phyloP scores from a whole-genome alignment of 192 early-diverging fungal genomes.

The Coemansia sp. region DNA sequence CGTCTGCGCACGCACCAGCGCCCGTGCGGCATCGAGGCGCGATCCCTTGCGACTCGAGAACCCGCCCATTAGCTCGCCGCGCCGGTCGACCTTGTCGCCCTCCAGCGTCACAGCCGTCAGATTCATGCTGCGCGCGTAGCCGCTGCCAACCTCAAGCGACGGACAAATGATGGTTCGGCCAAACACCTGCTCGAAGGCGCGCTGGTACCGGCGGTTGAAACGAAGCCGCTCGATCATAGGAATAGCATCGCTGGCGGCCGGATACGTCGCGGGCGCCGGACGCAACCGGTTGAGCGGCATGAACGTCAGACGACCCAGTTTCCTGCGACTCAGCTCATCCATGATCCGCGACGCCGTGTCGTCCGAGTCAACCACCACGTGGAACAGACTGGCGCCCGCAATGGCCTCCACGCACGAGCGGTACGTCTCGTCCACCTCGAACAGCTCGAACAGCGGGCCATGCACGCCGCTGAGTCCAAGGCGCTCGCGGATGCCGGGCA shows the following conservation, averaged over 20 bases:
- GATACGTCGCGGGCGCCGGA: constrained; percentile 61
- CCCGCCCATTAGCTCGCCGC: constrained; percentile 92
- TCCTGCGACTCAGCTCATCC: constrained; percentile 48
- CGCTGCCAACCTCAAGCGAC: constrained; percentile 75
- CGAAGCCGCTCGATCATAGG: constrained; percentile 78
- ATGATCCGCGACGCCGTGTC: constrained; percentile 80
- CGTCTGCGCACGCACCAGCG: constrained; percentile 45
- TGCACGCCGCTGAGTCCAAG: constrained; percentile 73
- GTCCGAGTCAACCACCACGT: constrained; percentile 95
- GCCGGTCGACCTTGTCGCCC: constrained; percentile 89
- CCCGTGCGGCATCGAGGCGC: constrained; percentile 71
- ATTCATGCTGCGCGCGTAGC: constrained; percentile 72
- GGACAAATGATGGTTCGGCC: constrained; percentile 86
- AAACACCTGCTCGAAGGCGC: constrained; percentile 91
- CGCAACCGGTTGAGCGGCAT: constrained; percentile 92
- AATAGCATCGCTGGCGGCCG: constrained; percentile 69
- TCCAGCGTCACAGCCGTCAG: constrained; percentile 87
- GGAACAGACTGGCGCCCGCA: constrained; percentile 85
- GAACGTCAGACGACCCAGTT: constrained; percentile 86
- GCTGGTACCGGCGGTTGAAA: constrained; percentile 67
- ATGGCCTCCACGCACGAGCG: constrained; percentile 87
- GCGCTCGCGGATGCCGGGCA: constrained; percentile 67
- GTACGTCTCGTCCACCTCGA: constrained; percentile 82
- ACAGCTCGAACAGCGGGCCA: constrained; percentile 90
- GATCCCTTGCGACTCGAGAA: constrained; percentile 73